Base-by-base conservation (phyloP, 2,329 filamentous ascomycete genomes). In the Colletotrichum navitas region DNA sequence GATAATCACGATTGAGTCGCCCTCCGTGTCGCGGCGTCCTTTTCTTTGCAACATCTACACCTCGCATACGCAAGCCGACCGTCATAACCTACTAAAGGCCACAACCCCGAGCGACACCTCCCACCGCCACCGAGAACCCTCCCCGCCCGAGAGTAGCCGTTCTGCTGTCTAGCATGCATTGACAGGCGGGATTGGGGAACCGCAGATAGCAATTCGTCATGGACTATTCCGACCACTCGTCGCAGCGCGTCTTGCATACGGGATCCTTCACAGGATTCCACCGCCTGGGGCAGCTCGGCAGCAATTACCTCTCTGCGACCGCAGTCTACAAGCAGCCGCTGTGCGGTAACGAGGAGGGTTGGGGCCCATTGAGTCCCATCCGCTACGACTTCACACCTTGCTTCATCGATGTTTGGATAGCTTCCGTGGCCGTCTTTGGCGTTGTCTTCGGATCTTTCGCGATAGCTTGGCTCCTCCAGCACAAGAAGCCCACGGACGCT, bases 341-440 rank as follows among this genome's bases (percentile, higher is more conserved):
- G 81, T 98, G 95, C 83, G 90, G 92, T 80, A 96, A 97, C 82
- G 85, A 87, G 66, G 95, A 98, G 83, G 97, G 96, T 78, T 99
- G 96, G 96, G 97, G 97, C 1, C 96, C 96, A 29, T 80, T 99
- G 79, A 98, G 94, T 82, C 91, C 91, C 45, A 87, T 91, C 75
- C 89, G 95, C 80, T 98, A 94, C 82, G 96, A 99, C 83, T 94
- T 99, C 78, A 98, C 96, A 21, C 95, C 96, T 51, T 99, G 96
- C 85, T 99, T 99, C 80, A 91, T 98, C 77, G 97, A 99, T 80
- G 89, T 97, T 29, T 95, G 94, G 90, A 89, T 98, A 71, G 90
- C 93, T 43, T 83, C 87, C 1, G 93, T 97, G 36, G 93, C 94
- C 11, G 87, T 86, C 18, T 97, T 92, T 83, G 95, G 95, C 21